Conservation (phyloP, 1,139 yeast genomes). For the Candida frijolesensis region DNA sequence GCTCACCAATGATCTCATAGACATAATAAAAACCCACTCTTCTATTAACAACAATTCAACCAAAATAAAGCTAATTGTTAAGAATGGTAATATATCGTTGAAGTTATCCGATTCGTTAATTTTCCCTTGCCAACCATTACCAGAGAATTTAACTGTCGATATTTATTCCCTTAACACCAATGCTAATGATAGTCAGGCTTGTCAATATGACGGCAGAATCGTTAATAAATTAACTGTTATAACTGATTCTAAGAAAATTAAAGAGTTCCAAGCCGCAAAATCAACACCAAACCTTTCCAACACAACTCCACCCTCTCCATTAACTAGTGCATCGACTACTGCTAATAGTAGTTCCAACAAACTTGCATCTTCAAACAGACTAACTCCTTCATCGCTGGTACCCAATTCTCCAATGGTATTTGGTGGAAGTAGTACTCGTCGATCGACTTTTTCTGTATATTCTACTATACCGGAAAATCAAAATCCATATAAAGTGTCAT, state of each 20-base stretch:
- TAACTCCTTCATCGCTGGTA: neutral
- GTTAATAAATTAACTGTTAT: constrained; percentile 34
- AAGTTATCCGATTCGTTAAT: constrained; percentile 28
- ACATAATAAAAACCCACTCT: constrained; percentile 19
- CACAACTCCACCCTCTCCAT: constrained; percentile 7
- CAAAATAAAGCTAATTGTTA: constrained; percentile 37
- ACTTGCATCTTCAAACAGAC: neutral
- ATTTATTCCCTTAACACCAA: constrained; percentile 23
- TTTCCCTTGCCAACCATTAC: constrained; percentile 37
- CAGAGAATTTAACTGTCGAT: constrained; percentile 41
- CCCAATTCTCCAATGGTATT: neutral
- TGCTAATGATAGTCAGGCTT: neutral
- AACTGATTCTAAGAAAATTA: constrained; percentile 33
- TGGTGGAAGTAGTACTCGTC: neutral
- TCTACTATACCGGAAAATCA: neutral
- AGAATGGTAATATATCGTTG: constrained; percentile 37
- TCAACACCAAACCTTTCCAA: neutral
- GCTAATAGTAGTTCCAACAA: constrained; percentile 1
- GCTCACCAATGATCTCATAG: constrained; percentile 28
- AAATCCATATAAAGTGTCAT: constrained; percentile 11
- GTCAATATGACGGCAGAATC: constrained; percentile 33
- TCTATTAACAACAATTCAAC: constrained; percentile 12
- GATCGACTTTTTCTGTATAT: neutral
- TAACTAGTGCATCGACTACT: constrained; percentile 1
- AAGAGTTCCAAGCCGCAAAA: constrained; percentile 17